Evolutionary conservation across 2,329 filamentous ascomycete genomes (phyloP).

Genomic region (Thielaviopsis populi): DNA sequence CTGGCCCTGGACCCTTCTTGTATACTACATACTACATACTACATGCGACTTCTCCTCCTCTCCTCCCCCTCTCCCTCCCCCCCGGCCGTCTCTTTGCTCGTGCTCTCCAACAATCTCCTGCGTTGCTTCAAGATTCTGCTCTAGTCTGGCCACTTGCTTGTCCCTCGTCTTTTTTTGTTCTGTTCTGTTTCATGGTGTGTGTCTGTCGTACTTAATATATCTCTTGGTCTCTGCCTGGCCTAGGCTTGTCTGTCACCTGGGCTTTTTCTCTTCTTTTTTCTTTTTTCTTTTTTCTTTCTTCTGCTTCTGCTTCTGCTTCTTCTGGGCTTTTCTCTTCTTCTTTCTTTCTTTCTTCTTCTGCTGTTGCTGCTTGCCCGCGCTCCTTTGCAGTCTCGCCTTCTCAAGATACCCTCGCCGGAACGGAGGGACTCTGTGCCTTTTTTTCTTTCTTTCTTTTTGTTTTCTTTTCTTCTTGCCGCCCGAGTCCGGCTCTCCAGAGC

Average conservation of each 20-base stretch:
- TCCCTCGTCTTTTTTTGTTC: neutral
- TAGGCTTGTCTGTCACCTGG: neutral
- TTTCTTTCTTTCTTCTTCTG: conserved; percentile 8
- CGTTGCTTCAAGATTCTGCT: conserved; percentile 3
- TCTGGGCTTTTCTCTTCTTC: conserved; percentile 3
- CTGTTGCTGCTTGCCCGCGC: conserved; percentile 8
- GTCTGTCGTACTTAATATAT: neutral
- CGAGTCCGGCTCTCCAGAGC: neutral
- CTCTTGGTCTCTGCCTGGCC: neutral
- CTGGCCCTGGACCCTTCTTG: neutral
- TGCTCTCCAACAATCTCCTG: neutral
- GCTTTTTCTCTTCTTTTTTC: conserved; percentile 4
- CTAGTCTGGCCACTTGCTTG: neutral
- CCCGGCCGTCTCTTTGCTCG: neutral
- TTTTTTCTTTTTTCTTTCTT: conserved; percentile 9
- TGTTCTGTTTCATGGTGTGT: neutral
- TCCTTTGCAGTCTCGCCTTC: conserved; percentile 10
- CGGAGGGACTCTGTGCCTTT: conserved; percentile 1
- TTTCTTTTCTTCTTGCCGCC: conserved; percentile 5
- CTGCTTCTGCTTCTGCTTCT: neutral
- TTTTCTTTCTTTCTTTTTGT: conserved; percentile 8
- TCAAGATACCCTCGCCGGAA: neutral
- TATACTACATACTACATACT: too few relatives aligned
- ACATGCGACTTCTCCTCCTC: neutral
- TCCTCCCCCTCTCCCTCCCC: neutral